These are phyloP conservation scores for Amylostereum chailletii DNA, from an alignment of 1,284 basidiomycete species.

Conservation along the genomic window DNA sequence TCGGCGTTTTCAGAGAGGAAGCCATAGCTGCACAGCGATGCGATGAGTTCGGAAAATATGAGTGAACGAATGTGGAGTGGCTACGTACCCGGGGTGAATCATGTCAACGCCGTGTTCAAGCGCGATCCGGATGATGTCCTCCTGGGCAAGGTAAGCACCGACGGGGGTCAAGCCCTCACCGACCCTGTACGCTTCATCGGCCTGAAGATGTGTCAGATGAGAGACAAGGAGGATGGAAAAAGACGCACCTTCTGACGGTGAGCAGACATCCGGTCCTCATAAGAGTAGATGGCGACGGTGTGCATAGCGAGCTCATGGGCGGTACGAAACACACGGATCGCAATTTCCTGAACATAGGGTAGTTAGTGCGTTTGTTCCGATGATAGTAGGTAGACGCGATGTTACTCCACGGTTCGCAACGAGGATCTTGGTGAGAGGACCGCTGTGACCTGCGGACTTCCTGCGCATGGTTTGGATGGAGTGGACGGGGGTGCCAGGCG, in stretches of 20 bases:
- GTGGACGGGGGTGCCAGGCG: slow-evolving; percentile 73
- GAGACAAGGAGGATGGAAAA: background rate
- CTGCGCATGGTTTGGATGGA: slow-evolving; percentile 88
- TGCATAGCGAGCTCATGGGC: slow-evolving; percentile 99
- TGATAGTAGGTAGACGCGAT: slow-evolving; percentile 15
- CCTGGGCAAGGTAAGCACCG: slow-evolving; percentile 93
- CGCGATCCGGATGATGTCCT: slow-evolving; percentile 93
- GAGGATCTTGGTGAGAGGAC: slow-evolving; percentile 87
- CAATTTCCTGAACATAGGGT: slow-evolving; percentile 75
- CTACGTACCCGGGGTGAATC: slow-evolving; percentile 88
- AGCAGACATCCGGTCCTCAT: slow-evolving; percentile 93
- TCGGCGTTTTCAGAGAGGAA: slow-evolving; percentile 97
- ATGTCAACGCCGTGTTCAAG: slow-evolving; percentile 98
- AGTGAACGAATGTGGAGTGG: slow-evolving; percentile 15
- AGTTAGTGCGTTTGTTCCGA: background rate
- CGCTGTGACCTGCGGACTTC: slow-evolving; percentile 85
- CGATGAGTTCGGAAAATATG: background rate
- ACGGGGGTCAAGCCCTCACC: slow-evolving; percentile 95
- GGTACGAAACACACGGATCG: slow-evolving; percentile 97
- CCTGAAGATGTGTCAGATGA: slow-evolving; percentile 36
- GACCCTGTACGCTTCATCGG: slow-evolving; percentile 98
- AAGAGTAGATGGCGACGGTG: slow-evolving; percentile 97
- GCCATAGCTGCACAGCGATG: slow-evolving; percentile 64
- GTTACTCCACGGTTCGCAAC: slow-evolving; percentile 91
- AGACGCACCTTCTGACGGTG: slow-evolving; percentile 87